Base-by-base conservation (phyloP, 768 basidiomycete species). In the Pisolithus microcarpus region DNA sequence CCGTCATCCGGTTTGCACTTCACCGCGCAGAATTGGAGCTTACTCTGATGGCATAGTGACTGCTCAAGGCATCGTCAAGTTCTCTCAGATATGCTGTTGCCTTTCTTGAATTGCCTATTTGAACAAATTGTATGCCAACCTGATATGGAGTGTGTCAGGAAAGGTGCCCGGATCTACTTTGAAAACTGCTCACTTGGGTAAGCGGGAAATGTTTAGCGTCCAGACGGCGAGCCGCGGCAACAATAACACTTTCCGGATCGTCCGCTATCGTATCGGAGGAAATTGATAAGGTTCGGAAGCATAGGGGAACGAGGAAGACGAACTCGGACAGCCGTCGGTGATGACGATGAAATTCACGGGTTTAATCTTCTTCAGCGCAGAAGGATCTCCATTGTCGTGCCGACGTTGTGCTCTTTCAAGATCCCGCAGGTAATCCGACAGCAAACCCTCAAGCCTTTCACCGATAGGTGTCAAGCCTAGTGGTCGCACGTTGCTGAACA, bases 111-210 rank as follows among this genome's bases (percentile, higher is more conserved):
- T 77, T 62, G 5, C 86, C 86, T 34, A 89, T 78, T 63, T 88
- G 87, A 1, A 89, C 76, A 46, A 89, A 85, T 55, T 85, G 84
- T 24, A 86, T 76, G 0, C 84, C 82, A 16, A 85, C 70, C 76
- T 85, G 61, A 23, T 53, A 42, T 31, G 61, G 36, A 21, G 24
- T 13, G 3, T 3, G 15, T 65, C 21, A 54, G 52, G 39, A 10
- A 7, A 13, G 19, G n/a, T 5, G 10, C 18, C 13, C 31, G 3
- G n/a, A 43, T 1, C 18, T 31, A n/a, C 18, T n/a, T 3, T 3
- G 7, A 3, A 18, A 9, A 16, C 26, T 13, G 7, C 58, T 57
- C 38, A 83, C 76, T 70, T 84, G 83, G 8, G 70, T 65, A 9
- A 80, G 65, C 0, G 81, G 80, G 56, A 72, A 76, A 42, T 76